phyloP scores from a whole-genome alignment of 106 monocot species.

The Iris macrosiphon region DNA sequence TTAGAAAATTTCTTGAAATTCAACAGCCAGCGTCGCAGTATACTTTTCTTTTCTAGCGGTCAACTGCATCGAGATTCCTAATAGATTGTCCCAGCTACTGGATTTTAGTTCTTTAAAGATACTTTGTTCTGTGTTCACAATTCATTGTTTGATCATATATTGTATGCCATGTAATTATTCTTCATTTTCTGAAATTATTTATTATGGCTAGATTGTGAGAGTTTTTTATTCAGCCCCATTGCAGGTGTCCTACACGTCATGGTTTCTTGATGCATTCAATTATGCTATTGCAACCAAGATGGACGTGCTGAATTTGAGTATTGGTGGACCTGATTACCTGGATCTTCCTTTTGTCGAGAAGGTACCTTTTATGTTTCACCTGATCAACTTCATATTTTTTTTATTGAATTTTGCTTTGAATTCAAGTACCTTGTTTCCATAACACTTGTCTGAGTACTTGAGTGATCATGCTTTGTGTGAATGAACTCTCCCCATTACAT shows the following conservation, averaged over 20 bases:
- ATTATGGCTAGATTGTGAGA: constrained; percentile 47
- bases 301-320: constrained; percentile 99
- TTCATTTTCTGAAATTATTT: constrained; percentile 1
- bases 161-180: no score
- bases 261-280: constrained; percentile 99
- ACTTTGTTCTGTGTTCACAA: not conserved
- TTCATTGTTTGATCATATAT: not conserved
- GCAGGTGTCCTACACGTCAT: constrained; percentile 99
- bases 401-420: no score
- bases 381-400: not conserved
- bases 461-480: no score
- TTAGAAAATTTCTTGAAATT: no score
- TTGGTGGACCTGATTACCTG: constrained; percentile 97
- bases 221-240: constrained; percentile 74
- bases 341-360: constrained; percentile 99
- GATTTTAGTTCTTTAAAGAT: no score
- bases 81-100: no score
- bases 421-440: no score
- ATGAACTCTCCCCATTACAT: no score
- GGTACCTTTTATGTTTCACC: constrained; percentile 27
- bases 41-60: not conserved
- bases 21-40: no score
- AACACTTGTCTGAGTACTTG: no score
- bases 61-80: not conserved
- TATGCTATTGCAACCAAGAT: constrained; percentile 97